Evolutionary conservation across 371 early-diverging fungal genomes (phyloP).

Genomic region (Sporodiniella umbellata): DNA sequence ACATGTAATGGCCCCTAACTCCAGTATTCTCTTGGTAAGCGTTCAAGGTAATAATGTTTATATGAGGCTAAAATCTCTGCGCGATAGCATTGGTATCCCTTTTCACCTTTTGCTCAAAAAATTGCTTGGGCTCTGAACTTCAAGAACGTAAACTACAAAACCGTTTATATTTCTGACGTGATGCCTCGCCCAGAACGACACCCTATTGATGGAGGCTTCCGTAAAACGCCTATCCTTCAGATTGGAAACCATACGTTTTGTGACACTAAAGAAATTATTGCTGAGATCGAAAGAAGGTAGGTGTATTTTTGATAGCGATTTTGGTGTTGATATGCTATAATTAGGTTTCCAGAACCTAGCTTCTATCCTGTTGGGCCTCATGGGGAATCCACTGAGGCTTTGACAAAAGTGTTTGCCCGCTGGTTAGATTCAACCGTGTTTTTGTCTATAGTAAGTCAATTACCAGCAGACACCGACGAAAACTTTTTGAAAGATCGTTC

Average conservation of each 20-base stretch:
- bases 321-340: too few relatives aligned
- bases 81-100: conserved; percentile 30
- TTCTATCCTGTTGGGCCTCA: conserved; percentile 9
- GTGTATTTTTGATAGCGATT: too few relatives aligned
- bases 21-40: too few relatives aligned
- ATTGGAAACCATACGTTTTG: conserved; percentile 57
- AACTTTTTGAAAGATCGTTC: conserved; percentile 15
- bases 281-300: conserved; percentile 50
- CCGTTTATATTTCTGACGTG: conserved; percentile 23
- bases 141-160: conserved; percentile 37
- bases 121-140: conserved; percentile 32
- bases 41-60: too few relatives aligned
- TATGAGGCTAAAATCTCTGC: too few relatives aligned
- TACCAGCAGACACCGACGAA: conserved; percentile 5
- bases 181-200: conserved; percentile 38
- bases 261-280: conserved; percentile 47
- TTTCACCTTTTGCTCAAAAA: conserved; percentile 31
- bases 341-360: conserved; percentile 17
- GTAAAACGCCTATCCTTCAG: conserved; percentile 62
- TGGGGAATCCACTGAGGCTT: conserved; percentile 1
- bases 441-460: conserved; percentile 2
- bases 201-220: conserved; percentile 53
- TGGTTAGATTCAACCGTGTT: conserved; percentile 12
- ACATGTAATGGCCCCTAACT: too few relatives aligned
- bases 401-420: not conserved